These are phyloP conservation scores for Aspergillus sp. DNA, from an alignment of 2,329 filamentous ascomycete species.

Conservation along the genomic window DNA sequence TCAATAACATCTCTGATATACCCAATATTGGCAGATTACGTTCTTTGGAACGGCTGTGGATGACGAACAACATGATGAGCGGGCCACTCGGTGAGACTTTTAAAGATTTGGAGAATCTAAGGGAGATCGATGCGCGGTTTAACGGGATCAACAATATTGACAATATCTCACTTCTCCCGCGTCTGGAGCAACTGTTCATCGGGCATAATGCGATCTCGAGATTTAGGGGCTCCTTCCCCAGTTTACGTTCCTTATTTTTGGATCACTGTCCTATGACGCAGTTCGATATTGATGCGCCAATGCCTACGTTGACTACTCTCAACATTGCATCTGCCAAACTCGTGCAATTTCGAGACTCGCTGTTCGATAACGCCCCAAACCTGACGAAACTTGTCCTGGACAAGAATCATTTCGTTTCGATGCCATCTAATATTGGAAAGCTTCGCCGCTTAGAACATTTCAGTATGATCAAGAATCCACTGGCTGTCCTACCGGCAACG, in stretches of 20 bases:
- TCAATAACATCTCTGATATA: slow-evolving; percentile 76
- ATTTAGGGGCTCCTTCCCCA: slow-evolving; percentile 81
- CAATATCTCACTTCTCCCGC: slow-evolving; percentile 72
- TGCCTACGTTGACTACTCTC: slow-evolving; percentile 74
- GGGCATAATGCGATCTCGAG: slow-evolving; percentile 90
- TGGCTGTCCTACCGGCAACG: slow-evolving; percentile 74
- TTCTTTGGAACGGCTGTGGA: slow-evolving; percentile 79
- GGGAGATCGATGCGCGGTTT: slow-evolving; percentile 90
- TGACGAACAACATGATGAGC: slow-evolving; percentile 85
- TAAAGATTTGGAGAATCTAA: slow-evolving; percentile 63
- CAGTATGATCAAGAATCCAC: slow-evolving; percentile 84
- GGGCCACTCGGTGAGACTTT: slow-evolving; percentile 68
- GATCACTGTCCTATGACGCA: slow-evolving; percentile 94
- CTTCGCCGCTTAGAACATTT: slow-evolving; percentile 79
- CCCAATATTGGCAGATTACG: slow-evolving; percentile 72
- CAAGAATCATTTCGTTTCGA: slow-evolving; percentile 88
- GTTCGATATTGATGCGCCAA: slow-evolving; percentile 69
- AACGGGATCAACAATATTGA: slow-evolving; percentile 86
- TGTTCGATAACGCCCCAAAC: slow-evolving; percentile 80
- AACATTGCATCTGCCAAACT: slow-evolving; percentile 89
- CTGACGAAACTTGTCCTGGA: slow-evolving; percentile 82
- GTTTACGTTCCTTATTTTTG: slow-evolving; percentile 72
- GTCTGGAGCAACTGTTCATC: slow-evolving; percentile 76
- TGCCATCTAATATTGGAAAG: slow-evolving; percentile 77
- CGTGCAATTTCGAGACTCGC: slow-evolving; percentile 73